Base-by-base conservation (phyloP, 75 land plant genomes). In the Ceratopteris richardii region DNA sequence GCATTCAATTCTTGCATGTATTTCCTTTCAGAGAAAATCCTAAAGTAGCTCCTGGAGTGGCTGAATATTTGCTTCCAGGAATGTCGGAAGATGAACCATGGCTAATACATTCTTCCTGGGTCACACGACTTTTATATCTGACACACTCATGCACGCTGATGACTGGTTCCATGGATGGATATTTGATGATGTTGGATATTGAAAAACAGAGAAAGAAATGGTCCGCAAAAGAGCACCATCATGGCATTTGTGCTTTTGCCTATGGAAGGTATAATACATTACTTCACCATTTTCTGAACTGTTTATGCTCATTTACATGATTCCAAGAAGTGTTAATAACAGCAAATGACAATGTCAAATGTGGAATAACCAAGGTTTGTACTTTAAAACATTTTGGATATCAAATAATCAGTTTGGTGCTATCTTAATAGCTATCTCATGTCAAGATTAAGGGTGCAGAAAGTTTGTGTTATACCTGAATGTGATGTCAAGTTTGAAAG, bases 41-140 rank as follows among this genome's bases (percentile, higher is more conserved):
- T 30, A 42, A 60, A 29, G 61, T 65, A 18, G 68, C 69, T 31
- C 43, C 67, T 28, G 74, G 74, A 47, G 62, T 64, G n/a, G 40
- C 43, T 16, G 66, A 69, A 13, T 26, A 51, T 18, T 39, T 71
- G 44, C 66, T 66, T 30, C 74, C 74, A 18, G 74, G 74, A 44
- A 71, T 71, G 74, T 56, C 74, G 36, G 74, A 71, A 39, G 66
- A 71, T 31, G 44, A 30, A 22, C 74, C 74, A 10, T 71, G 74
- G 74, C 56, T 21, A 36, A 55, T 71, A 43, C 74, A 64, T 37
- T 31, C 59, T 18, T 56, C 57, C 31, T 71, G 74, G 74, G 58
- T 71, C 41, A 71, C 74, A 13, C 43, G 60, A 33, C 68, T 71
- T 28, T 37, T 57, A 33, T 71, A 71, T 50, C 61, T 71, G 18